Percentiles rank a stretch among this genome's conserved stretches.
Evolutionary conservation across 2,329 filamentous ascomycete genomes (phyloP).

Genomic region (Harringtonia lauricola): DNA sequence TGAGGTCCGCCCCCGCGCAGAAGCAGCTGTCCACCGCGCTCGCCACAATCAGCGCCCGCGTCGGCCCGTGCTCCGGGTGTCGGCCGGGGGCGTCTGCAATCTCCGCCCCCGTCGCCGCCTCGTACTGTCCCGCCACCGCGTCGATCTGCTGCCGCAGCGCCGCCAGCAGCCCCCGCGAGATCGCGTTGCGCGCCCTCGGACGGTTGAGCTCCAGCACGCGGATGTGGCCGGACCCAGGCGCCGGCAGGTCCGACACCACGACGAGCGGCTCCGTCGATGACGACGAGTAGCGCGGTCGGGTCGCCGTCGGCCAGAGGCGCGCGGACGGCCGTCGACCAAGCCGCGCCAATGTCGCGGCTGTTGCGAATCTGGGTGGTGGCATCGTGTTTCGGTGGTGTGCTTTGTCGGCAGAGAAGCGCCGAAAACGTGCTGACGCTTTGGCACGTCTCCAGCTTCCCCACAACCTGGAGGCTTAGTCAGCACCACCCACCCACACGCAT

Average conservation of each 20-base stretch:
- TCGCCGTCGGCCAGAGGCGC: neutral
- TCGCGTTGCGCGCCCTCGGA: slow-evolving; percentile 77
- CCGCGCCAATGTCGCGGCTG: neutral
- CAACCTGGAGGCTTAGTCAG: no score
- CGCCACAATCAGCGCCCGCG: slow-evolving; percentile 71
- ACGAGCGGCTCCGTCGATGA: slow-evolving; percentile 39
- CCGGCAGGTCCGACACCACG: slow-evolving; percentile 63
- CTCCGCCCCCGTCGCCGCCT: slow-evolving; percentile 42
- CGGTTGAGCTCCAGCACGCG: slow-evolving; percentile 81
- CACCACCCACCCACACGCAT: no score
- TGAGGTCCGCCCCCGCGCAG: slow-evolving; percentile 90
- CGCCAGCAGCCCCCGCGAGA: slow-evolving; percentile 67
- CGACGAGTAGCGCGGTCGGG: slow-evolving; percentile 1
- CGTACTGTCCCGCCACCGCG: slow-evolving; percentile 54
- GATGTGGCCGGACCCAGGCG: slow-evolving; percentile 72
- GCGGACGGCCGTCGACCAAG: neutral
- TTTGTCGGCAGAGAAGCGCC: no score
- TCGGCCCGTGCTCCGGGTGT: slow-evolving; percentile 29
- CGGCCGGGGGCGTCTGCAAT: slow-evolving; percentile 29
- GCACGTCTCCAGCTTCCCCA: no score
- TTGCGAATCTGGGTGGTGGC: neutral
- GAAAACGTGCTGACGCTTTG: no score
- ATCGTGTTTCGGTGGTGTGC: no score
- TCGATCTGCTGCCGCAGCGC: slow-evolving; percentile 64
- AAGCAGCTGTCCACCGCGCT: slow-evolving; percentile 81